A percentile compares a stretch with the other conserved stretches of the same genome.
Conservation (phyloP, 495 filamentous ascomycete genomes). For the Neurospora terricola region DNA sequence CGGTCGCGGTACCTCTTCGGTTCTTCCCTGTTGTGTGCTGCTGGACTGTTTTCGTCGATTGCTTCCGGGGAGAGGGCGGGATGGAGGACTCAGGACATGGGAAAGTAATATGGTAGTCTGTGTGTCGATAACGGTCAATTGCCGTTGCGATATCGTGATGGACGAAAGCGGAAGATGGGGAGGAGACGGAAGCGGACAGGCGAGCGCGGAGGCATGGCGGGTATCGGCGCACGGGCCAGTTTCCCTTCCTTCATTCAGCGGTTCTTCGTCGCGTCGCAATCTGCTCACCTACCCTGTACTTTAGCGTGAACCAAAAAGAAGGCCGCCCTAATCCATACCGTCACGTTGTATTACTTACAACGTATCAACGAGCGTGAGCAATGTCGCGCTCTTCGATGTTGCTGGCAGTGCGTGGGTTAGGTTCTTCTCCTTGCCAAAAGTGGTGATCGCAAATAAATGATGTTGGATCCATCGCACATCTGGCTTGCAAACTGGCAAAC, state of each 20-base stretch:
- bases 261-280: not conserved
- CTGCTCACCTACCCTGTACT: not conserved
- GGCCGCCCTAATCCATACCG: not conserved
- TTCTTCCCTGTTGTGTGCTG: not conserved
- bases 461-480: not conserved
- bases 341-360: not conserved
- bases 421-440: not conserved
- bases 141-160: not conserved
- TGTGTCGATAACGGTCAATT: too few relatives aligned
- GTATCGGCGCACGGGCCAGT: not conserved
- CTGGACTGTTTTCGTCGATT: not conserved
- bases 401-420: not conserved
- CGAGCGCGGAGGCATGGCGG: not conserved
- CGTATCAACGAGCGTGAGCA: not conserved
- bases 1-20: not conserved
- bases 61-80: not conserved
- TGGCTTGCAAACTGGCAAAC: not conserved
- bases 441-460: not conserved
- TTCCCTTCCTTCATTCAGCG: not conserved
- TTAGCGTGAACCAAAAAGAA: not conserved
- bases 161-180: not conserved
- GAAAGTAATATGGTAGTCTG: too few relatives aligned
- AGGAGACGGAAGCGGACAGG: not conserved
- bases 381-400: not conserved
- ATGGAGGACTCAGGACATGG: too few relatives aligned